Evolutionary conservation across 2,329 filamentous ascomycete species (phyloP).

Genomic region (Pseudovirgaria hyperparasitica): DNA sequence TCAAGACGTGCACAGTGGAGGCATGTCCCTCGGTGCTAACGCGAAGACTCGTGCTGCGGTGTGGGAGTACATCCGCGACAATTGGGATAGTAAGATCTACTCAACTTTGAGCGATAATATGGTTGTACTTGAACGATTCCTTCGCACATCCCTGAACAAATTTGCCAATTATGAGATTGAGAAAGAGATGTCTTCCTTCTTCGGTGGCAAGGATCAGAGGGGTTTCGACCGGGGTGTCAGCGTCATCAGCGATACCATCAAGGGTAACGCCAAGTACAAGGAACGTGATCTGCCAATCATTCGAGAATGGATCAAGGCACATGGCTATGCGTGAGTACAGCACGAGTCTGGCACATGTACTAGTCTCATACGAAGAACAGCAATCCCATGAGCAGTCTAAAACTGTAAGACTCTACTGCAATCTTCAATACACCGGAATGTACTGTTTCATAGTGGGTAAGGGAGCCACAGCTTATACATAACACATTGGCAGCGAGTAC

Average conservation of each 20-base stretch:
- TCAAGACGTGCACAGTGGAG: slow-evolving; percentile 78
- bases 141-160: slow-evolving; percentile 64
- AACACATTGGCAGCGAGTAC: too few species aligned
- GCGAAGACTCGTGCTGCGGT: slow-evolving; percentile 57
- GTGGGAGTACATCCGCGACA: slow-evolving; percentile 75
- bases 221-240: slow-evolving; percentile 77
- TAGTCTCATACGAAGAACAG: too few species aligned
- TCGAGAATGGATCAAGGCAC: slow-evolving; percentile 62
- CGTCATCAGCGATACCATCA: slow-evolving; percentile 76
- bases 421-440: too few species aligned
- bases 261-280: slow-evolving; percentile 71
- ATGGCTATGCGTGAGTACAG: slow-evolving; percentile 48
- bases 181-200: slow-evolving; percentile 73
- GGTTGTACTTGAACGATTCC: slow-evolving; percentile 78
- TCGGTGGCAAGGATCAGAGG: slow-evolving; percentile 71
- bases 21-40: slow-evolving; percentile 61
- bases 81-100: slow-evolving; percentile 60
- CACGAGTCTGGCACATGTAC: too few species aligned
- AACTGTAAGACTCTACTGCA: too few species aligned
- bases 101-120: slow-evolving; percentile 66
- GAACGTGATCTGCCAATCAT: slow-evolving; percentile 60
- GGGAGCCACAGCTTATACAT: too few species aligned
- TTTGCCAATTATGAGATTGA: slow-evolving; percentile 60
- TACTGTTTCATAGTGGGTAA: too few species aligned
- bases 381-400: too few species aligned